Base-by-base conservation (phyloP, 2,329 filamentous ascomycete species). In the Colletotrichum kahawae region DNA sequence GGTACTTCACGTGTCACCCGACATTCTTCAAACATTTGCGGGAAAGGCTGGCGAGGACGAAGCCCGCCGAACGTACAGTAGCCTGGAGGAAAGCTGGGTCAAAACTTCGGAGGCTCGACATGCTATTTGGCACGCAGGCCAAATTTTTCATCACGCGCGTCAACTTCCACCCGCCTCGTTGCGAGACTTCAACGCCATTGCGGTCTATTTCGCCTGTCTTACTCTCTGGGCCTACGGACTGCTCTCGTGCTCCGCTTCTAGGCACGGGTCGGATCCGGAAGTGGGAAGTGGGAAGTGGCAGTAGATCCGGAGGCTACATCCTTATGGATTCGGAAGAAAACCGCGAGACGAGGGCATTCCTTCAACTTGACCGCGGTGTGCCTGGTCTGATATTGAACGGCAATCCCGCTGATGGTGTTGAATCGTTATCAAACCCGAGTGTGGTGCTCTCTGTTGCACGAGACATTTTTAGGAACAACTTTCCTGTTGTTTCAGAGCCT, bases 11-110 rank as follows among this genome's bases (percentile, higher is more conserved):
- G 83, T 85, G 70, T 85, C 86, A 0, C 81, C 87, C 1, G 86
- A 87, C 33, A 83, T 85, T 7, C 79, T 87, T 0, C 85, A 87
- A 13, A 80, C 85, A 2, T 85, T 87, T 27, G 85, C 85, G 1
- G 85, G 85, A 5, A 86, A 86, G 62, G 82, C 85, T 24, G 85
- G 85, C 6, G 81, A 83, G 13, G 81, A 85, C 27, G 84, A 84
- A 64, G 84, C 85, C 4, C 80, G 82, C 0, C 77, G 79, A 9
- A 81, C 83, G 0, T 83, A 82, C 31, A 79, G 83, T 13, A 80
- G 79, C 2, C 80, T 85, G 0, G 77, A 82, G 1, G 81, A 83
- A 34, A 75, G 69, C 48, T 87, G 85, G 84, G 83, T 82, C 4
- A 79, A 81, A 9, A 82, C 81, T 16, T 79, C 82, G 21, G 79